phyloP scores from a whole-genome alignment of 1,284 basidiomycete species.

The Phaffia rhodozyma region DNA sequence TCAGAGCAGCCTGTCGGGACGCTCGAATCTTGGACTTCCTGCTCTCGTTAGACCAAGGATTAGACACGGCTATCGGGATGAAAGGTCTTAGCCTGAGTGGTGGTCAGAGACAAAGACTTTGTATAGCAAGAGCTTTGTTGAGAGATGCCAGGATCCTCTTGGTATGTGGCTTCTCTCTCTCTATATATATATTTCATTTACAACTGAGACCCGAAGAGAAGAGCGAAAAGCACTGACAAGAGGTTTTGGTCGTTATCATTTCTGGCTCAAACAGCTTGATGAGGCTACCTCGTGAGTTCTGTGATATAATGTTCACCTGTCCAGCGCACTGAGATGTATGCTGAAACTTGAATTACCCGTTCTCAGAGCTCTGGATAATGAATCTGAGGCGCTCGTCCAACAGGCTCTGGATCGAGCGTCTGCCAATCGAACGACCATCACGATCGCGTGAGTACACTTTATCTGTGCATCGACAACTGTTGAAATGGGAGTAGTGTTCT shows the following conservation, averaged over 20 bases:
- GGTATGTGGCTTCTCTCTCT: constrained; percentile 25
- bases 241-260: not conserved
- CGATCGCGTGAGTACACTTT: constrained; percentile 26
- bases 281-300: constrained; percentile 27
- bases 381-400: constrained; percentile 34
- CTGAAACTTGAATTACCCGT: not conserved
- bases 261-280: constrained; percentile 23
- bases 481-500: no score
- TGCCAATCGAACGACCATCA: constrained; percentile 29
- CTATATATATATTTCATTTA: no score
- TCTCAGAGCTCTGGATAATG: constrained; percentile 27
- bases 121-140: constrained; percentile 38
- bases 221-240: not conserved
- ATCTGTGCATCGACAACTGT: no score
- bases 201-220: not conserved
- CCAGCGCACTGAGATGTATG: not conserved
- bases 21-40: constrained; percentile 37
- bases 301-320: not conserved
- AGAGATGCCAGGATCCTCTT: constrained; percentile 36
- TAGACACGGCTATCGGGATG: constrained; percentile 37
- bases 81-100: constrained; percentile 37
- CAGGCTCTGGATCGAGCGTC: constrained; percentile 35
- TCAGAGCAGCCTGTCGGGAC: constrained; percentile 13
- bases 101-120: constrained; percentile 38
- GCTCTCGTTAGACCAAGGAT: constrained; percentile 32